Evolutionary conservation across 306 rosid genomes (phyloP).

Genomic region (Dalbergia cultrata): DNA sequence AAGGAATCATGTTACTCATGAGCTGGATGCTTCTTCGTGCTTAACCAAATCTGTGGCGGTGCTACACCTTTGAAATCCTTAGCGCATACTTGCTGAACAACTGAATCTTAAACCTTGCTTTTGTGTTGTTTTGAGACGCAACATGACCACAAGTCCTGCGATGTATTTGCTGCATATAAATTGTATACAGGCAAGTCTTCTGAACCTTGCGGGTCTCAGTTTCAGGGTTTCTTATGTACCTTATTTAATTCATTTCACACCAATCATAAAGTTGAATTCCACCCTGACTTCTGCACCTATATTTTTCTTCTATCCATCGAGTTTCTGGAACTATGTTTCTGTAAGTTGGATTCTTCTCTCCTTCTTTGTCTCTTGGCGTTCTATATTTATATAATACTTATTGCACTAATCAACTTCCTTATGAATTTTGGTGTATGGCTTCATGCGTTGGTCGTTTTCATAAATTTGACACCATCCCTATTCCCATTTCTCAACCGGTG

Average conservation of each 20-base stretch:
- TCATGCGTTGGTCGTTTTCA: slow-evolving; percentile 9
- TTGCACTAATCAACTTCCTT: slow-evolving; percentile 30
- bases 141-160: slow-evolving; percentile 38
- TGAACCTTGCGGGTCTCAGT: slow-evolving; percentile 40
- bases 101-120: slow-evolving; percentile 37
- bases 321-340: slow-evolving; percentile 44
- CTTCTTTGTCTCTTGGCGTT: slow-evolving; percentile 7
- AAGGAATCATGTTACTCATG: slow-evolving; percentile 80
- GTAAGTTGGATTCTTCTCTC: slow-evolving; percentile 34
- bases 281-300: slow-evolving; percentile 42
- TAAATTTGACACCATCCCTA: neutral
- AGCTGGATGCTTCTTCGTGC: slow-evolving; percentile 95
- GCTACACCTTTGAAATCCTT: slow-evolving; percentile 70
- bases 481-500: neutral
- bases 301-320: slow-evolving; percentile 40
- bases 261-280: slow-evolving; percentile 61
- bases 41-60: slow-evolving; percentile 89
- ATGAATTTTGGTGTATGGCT: slow-evolving; percentile 31
- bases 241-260: slow-evolving; percentile 60
- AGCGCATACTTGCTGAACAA: slow-evolving; percentile 40
- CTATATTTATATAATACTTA: slow-evolving; percentile 22
- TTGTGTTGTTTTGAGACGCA: slow-evolving; percentile 39
- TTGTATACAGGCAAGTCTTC: slow-evolving; percentile 57
- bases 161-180: slow-evolving; percentile 50
- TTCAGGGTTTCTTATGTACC: slow-evolving; percentile 58